phyloP scores from a whole-genome alignment of 257 asterid genomes.

The Nicotiana knightiana region DNA sequence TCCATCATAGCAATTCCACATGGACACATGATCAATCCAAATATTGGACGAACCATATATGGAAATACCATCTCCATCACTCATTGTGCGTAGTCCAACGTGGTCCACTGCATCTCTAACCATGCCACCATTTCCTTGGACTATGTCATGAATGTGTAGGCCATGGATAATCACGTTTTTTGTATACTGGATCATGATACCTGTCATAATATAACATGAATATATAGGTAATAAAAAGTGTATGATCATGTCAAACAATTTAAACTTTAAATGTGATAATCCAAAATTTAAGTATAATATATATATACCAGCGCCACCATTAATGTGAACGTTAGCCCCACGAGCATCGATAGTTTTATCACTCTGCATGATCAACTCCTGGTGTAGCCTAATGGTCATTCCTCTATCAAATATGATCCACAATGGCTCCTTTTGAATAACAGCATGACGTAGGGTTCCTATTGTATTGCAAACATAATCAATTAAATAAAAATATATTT shows the following conservation, averaged over 20 bases:
- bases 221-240: too few relatives aligned
- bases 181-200: slow-evolving; percentile 22
- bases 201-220: neutral
- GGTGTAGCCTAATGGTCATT: slow-evolving; percentile 27
- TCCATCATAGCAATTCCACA: slow-evolving; percentile 28
- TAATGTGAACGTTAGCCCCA: slow-evolving; percentile 22
- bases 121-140: slow-evolving; percentile 18
- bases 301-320: slow-evolving; percentile 22
- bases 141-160: slow-evolving; percentile 21
- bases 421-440: slow-evolving; percentile 28
- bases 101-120: slow-evolving; percentile 24
- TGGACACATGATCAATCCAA: slow-evolving; percentile 58
- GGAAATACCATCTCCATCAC: slow-evolving; percentile 35
- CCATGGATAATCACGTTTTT: slow-evolving; percentile 32
- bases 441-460: slow-evolving; percentile 37
- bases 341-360: slow-evolving; percentile 35
- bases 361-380: slow-evolving; percentile 21
- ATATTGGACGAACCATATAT: slow-evolving; percentile 28
- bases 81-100: slow-evolving; percentile 13
- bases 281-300: too few relatives aligned
- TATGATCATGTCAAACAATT: too few relatives aligned
- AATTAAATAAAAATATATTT: too few relatives aligned
- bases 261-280: too few relatives aligned
- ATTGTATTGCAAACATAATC: too few relatives aligned
- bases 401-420: slow-evolving; percentile 23